phyloP scores from a whole-genome alignment of 2,329 filamentous ascomycete species.

The Aureobasidium sp. region DNA sequence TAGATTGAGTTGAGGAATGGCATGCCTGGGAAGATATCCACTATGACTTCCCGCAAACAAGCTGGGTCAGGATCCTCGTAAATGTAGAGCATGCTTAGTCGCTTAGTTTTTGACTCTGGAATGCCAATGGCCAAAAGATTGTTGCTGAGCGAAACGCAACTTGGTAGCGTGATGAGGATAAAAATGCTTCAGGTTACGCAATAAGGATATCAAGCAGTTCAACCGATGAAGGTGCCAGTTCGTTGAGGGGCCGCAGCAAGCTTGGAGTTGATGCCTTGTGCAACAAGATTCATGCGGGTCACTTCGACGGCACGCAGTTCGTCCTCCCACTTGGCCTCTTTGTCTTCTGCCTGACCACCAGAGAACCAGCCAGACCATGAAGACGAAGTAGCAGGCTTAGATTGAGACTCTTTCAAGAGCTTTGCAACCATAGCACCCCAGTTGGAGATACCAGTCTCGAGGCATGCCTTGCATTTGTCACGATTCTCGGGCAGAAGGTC shows the following conservation, averaged over 20 bases:
- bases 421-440: constrained; percentile 71
- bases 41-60: too few species aligned
- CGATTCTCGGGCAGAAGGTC: constrained; percentile 32
- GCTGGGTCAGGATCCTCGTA: too few species aligned
- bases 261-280: constrained; percentile 20
- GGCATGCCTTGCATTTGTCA: constrained; percentile 67
- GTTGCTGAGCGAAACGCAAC: too few species aligned
- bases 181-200: not conserved
- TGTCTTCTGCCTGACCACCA: constrained; percentile 18
- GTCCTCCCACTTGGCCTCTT: constrained; percentile 11
- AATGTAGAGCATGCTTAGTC: too few species aligned
- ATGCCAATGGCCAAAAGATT: too few species aligned
- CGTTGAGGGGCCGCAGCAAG: constrained; percentile 13
- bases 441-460: constrained; percentile 68
- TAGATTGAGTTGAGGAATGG: too few species aligned
- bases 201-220: not conserved
- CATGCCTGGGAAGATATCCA: too few species aligned
- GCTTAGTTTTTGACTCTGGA: too few species aligned
- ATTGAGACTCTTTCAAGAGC: constrained; percentile 49
- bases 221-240: constrained; percentile 3
- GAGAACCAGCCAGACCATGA: constrained; percentile 19
- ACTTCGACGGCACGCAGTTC: constrained; percentile 18
- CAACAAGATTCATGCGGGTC: constrained; percentile 21
- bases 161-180: too few species aligned
- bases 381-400: not conserved